A percentile compares a stretch with the other conserved stretches of the same genome.
These are phyloP conservation scores for Cyclostephanos invisitatus DNA, from an alignment of 108 stramenopile species.

Conservation along the genomic window DNA sequence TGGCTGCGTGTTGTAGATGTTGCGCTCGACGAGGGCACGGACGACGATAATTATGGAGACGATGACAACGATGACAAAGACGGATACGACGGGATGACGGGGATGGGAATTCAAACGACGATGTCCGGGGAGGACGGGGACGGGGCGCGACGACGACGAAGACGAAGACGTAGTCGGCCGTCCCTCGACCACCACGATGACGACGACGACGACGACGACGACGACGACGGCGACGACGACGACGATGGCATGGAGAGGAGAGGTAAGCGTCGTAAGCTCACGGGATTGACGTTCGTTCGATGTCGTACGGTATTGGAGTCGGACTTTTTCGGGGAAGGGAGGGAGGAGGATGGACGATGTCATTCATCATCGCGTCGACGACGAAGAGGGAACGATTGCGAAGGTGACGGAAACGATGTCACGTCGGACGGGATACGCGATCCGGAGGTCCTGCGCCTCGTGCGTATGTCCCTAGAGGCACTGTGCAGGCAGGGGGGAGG, in stretches of 20 bases:
- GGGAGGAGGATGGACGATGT: not conserved
- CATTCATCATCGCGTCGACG: not conserved
- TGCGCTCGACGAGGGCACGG: no score
- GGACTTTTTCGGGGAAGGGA: constrained; percentile 15
- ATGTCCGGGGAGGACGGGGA: no score
- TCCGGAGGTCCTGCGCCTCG: constrained; percentile 22
- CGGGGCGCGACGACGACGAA: no score
- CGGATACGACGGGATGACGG: no score
- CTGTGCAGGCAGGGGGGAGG: constrained; percentile 41
- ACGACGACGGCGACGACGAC: constrained; percentile 5
- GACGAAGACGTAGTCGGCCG: no score
- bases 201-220: not conserved
- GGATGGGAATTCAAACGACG: no score
- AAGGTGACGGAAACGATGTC: not conserved
- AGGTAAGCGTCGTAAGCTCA: constrained; percentile 25
- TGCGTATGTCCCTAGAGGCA: constrained; percentile 26
- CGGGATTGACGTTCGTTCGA: constrained; percentile 31
- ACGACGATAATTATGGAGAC: no score
- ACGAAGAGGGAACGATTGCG: not conserved
- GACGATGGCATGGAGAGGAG: not conserved
- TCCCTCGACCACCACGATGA: no score
- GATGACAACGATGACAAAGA: no score
- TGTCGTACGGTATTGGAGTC: constrained; percentile 38
- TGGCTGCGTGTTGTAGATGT: no score
- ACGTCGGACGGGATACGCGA: constrained; percentile 2